Percentiles rank a stretch among this genome's conserved stretches.
These are phyloP conservation scores for Lachnellula occidentalis DNA, from an alignment of 2,329 filamentous ascomycete genomes.

Conservation along the genomic window DNA sequence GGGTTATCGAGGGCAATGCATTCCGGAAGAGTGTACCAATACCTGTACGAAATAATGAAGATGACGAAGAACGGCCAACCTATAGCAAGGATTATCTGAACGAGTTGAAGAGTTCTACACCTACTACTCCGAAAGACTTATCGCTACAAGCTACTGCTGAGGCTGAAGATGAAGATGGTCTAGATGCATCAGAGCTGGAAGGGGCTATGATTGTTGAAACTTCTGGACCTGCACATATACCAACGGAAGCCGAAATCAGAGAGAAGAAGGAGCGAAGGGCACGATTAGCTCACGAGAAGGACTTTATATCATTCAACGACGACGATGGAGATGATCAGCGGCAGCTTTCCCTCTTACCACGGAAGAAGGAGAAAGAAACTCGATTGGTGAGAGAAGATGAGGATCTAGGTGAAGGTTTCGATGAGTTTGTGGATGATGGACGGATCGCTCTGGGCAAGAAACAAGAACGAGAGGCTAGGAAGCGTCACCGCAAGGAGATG, in stretches of 20 bases:
- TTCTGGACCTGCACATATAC: slow-evolving; percentile 45
- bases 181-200: slow-evolving; percentile 57
- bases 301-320: slow-evolving; percentile 60
- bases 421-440: slow-evolving; percentile 84
- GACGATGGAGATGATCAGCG: slow-evolving; percentile 42
- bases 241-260: slow-evolving; percentile 77
- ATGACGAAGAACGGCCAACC: slow-evolving; percentile 65
- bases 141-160: slow-evolving; percentile 39
- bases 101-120: slow-evolving; percentile 80
- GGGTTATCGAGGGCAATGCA: slow-evolving; percentile 63
- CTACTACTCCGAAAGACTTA: slow-evolving; percentile 68
- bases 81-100: slow-evolving; percentile 86
- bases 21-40: slow-evolving; percentile 46
- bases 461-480: slow-evolving; percentile 67
- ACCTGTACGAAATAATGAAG: slow-evolving; percentile 33
- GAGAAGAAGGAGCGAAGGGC: slow-evolving; percentile 87
- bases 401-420: slow-evolving; percentile 88
- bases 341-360: slow-evolving; percentile 37
- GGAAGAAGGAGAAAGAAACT: slow-evolving; percentile 62
- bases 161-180: slow-evolving; percentile 46
- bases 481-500: slow-evolving; percentile 69
- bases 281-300: slow-evolving; percentile 69
- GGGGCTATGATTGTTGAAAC: slow-evolving; percentile 58
- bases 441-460: slow-evolving; percentile 71
- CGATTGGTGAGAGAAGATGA: slow-evolving; percentile 82